These are phyloP conservation scores for Colletotrichum truncatum DNA, from an alignment of 2,329 filamentous ascomycete genomes.

Conservation along the genomic window DNA sequence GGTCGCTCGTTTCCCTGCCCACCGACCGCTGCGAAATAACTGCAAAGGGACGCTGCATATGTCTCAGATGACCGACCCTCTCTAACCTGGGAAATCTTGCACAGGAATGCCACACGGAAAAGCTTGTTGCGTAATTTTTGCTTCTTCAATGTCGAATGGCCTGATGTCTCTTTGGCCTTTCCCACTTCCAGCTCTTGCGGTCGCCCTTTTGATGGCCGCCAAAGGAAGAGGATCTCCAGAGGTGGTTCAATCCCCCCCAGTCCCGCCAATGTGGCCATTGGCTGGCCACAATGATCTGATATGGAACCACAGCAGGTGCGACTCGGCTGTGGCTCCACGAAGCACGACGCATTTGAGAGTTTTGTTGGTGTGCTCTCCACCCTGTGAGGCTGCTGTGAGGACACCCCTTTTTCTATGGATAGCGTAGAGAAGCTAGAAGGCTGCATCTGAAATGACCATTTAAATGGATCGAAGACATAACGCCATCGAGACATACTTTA, in stretches of 20 bases:
- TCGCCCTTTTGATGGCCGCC: too few relatives aligned
- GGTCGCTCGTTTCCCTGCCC: not conserved
- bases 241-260: not conserved
- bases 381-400: not conserved
- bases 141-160: constrained; percentile 4
- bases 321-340: constrained; percentile 18
- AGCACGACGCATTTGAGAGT: not conserved
- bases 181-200: not conserved
- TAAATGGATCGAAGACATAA: not conserved
- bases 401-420: too few relatives aligned
- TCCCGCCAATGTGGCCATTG: constrained; percentile 24
- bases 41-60: not conserved
- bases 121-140: not conserved
- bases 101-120: not conserved
- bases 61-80: constrained; percentile 9
- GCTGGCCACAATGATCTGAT: constrained; percentile 23
- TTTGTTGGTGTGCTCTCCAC: constrained; percentile 1
- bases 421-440: not conserved
- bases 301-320: constrained; percentile 16
- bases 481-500: not conserved
- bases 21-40: not conserved
- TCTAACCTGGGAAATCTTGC: not conserved
- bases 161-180: constrained; percentile 7
- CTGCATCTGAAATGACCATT: not conserved
- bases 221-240: too few relatives aligned